Conservation (phyloP, 148 eudicot genomes). For the Dianthus caryophyllus region DNA sequence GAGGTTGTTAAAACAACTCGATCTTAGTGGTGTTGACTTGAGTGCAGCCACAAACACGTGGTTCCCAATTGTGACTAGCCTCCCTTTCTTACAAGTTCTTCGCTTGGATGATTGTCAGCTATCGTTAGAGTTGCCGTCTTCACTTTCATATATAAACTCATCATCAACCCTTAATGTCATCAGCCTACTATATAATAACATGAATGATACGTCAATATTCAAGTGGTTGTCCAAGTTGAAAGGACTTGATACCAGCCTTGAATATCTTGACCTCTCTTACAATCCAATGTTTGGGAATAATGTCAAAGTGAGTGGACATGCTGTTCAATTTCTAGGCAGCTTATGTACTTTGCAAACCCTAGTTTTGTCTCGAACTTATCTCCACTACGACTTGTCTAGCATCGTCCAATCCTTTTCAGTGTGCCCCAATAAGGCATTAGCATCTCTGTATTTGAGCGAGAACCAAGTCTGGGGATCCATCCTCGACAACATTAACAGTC, state of each 20-base stretch:
- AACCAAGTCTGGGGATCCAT: constrained; percentile 27
- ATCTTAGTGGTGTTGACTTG: not conserved
- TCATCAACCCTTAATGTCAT: constrained; percentile 7
- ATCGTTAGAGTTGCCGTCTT: constrained; percentile 6
- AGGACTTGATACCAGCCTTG: constrained; percentile 2
- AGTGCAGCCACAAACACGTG: not conserved
- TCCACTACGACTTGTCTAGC: not conserved
- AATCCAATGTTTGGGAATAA: constrained; percentile 18
- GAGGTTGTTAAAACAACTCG: not conserved
- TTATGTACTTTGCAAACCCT: constrained; percentile 6
- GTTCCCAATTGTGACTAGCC: constrained; percentile 8
- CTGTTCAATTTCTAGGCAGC: not conserved
- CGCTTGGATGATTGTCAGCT: not conserved
- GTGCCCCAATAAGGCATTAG: constrained; percentile 13
- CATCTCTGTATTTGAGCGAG: not conserved
- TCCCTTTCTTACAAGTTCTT: constrained; percentile 17
- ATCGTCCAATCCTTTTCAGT: constrained; percentile 16
- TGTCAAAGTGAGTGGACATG: not conserved
- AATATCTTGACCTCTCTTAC: constrained; percentile 13
- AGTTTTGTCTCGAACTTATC: not conserved
- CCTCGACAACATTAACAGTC: constrained; percentile 19
- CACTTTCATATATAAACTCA: constrained; percentile 8
- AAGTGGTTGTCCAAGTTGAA: constrained; percentile 18
- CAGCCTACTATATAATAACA: constrained; percentile 2
- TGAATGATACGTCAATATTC: constrained; percentile 17